These are phyloP conservation scores for Xylariales sp. DNA, from an alignment of 2,329 filamentous ascomycete species.

Conservation along the genomic window DNA sequence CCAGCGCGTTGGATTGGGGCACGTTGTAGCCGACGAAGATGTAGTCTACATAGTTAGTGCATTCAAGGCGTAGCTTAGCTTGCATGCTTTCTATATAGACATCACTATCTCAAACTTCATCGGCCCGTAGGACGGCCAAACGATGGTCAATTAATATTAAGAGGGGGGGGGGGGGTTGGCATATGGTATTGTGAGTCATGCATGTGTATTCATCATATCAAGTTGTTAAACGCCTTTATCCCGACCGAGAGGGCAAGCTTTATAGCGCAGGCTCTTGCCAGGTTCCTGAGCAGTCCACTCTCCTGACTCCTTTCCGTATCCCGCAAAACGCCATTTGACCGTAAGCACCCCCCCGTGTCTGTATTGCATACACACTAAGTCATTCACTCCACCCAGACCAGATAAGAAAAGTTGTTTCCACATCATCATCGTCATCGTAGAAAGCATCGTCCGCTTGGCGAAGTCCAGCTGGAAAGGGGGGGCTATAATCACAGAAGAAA, in stretches of 20 bases:
- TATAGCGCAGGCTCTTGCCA: conserved; percentile 14
- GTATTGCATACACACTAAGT: conserved; percentile 23
- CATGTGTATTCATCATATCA: conserved; percentile 44
- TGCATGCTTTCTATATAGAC: conserved; percentile 36
- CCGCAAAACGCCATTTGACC: conserved; percentile 43
- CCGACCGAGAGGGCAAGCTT: conserved; percentile 5
- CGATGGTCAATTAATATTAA: neutral
- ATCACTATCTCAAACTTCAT: neutral
- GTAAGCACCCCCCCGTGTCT: conserved; percentile 4
- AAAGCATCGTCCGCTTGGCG: conserved; percentile 6
- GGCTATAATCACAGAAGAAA: conserved; percentile 28
- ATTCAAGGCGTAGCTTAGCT: conserved; percentile 64
- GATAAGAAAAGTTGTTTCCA: conserved; percentile 3
- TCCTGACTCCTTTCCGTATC: conserved; percentile 26
- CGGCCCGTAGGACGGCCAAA: too few relatives aligned
- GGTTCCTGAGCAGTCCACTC: conserved; percentile 20
- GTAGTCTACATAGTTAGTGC: conserved; percentile 75
- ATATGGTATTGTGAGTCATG: conserved; percentile 41
- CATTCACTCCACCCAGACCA: neutral
- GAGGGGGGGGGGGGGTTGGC: neutral
- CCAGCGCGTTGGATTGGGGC: conserved; percentile 87
- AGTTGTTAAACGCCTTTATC: conserved; percentile 36
- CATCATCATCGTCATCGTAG: conserved; percentile 15
- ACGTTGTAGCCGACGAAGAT: conserved; percentile 79
- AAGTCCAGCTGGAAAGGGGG: conserved; percentile 6